A percentile compares a stretch with the other conserved stretches of the same genome.
Conservation (phyloP, 2,329 filamentous ascomycete genomes). For the Stagonosporopsis tanaceti region DNA sequence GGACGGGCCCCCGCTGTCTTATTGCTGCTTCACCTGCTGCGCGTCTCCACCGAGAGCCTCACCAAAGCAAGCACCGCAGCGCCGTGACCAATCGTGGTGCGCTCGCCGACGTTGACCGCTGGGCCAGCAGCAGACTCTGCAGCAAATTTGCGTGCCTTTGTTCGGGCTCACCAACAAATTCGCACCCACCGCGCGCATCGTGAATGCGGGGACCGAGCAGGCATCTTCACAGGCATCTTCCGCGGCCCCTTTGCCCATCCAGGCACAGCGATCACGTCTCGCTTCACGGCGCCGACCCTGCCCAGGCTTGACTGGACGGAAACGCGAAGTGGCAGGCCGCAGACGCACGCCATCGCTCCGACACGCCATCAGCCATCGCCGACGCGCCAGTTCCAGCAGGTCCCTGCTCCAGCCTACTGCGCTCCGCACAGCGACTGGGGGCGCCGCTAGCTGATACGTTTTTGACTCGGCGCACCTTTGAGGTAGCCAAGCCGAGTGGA, state of each 20-base stretch:
- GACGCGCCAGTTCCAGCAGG: constrained; percentile 20
- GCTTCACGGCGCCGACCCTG: constrained; percentile 16
- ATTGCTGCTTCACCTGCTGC: constrained; percentile 16
- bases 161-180: constrained; percentile 17
- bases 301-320: constrained; percentile 10
- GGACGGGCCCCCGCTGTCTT: constrained; percentile 22
- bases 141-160: constrained; percentile 22
- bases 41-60: constrained; percentile 19
- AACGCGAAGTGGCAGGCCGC: constrained; percentile 15
- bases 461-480: constrained; percentile 31
- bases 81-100: constrained; percentile 16
- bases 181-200: constrained; percentile 14
- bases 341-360: constrained; percentile 34
- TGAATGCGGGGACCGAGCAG: constrained; percentile 20
- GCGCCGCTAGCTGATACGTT: constrained; percentile 34
- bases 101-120: constrained; percentile 23
- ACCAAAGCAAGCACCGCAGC: constrained; percentile 16
- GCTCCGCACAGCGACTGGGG: constrained; percentile 25
- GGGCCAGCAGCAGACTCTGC: constrained; percentile 16
- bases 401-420: constrained; percentile 23
- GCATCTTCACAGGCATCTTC: constrained; percentile 13
- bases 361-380: constrained; percentile 23
- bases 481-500: constrained; percentile 35
- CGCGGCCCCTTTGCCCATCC: neutral
- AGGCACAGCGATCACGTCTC: constrained; percentile 19